Evolutionary conservation across 345 rosid genomes (phyloP), one percentile per base, ranked within the genome.

Genomic region (Diplotaxis tenuifolia): DNA sequence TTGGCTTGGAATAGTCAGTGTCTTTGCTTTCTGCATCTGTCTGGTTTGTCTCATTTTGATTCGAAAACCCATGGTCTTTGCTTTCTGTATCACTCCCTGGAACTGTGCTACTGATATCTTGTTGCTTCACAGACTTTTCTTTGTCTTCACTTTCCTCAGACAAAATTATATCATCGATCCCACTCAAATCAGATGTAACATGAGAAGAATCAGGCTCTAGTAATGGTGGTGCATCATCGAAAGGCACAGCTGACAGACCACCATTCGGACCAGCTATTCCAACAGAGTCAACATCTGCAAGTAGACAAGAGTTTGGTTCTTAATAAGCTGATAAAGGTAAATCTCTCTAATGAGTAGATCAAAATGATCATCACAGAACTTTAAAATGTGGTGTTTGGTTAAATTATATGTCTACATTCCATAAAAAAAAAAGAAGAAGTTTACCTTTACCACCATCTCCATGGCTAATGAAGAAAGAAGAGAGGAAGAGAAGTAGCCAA

Each of bases 401-500:
- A 23, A 68, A 69, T 55, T 11, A n/a, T 19, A 1, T 18, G n/a
- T 42, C 45, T 55, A 22, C 56, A 57, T 54, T 57, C 20, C 62
- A n/a, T 27, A 9, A 3, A 29, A 31, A 9, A 7, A 67, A 18
- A 9, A 68, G 8, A n/a, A 7, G 29, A 4, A 7, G 12, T 20
- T 62, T 78, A 92, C 99, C 92, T 81, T 71, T 73, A 50, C 78
- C 71, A 47, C 86, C 85, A 78, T 86, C 88, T 23, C 90, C 87
- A 15, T 42, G 80, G 77, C 86, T 84, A 74, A 92, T 83, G 92
- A 87, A 83, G 18, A 85, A 78, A 80, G 86, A 84, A 62, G 88
- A 76, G 28, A 90, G 87, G 68, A 90, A 85, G 80, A 87, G 56
- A 61, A 89, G 79, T 1, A 89, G 82, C 99, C 98, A 96, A 70